phyloP scores from a whole-genome alignment of 2,329 filamentous ascomycete genomes.

The Bipolaris sorokiniana region DNA sequence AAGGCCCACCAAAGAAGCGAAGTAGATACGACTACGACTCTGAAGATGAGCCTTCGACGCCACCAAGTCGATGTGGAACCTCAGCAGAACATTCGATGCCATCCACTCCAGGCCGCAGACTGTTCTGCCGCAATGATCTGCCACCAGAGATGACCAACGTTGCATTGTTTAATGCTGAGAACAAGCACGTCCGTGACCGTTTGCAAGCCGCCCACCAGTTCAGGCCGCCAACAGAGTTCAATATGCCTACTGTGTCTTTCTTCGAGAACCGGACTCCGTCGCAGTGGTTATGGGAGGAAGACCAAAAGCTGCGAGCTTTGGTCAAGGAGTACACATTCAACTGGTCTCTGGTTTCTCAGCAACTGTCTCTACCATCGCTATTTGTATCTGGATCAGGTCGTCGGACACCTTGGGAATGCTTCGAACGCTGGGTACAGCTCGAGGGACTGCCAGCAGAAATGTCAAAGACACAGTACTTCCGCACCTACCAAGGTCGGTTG shows the following conservation, averaged over 20 bases:
- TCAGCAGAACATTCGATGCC: conserved; percentile 53
- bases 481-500: conserved; percentile 69
- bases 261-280: conserved; percentile 87
- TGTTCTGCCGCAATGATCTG: conserved; percentile 57
- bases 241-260: conserved; percentile 88
- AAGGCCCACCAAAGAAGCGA: conserved; percentile 72
- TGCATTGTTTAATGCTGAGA: conserved; percentile 86
- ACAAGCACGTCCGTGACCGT: conserved; percentile 86
- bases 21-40: conserved; percentile 83
- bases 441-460: conserved; percentile 92
- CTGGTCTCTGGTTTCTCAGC: conserved; percentile 90
- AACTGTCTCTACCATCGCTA: conserved; percentile 73
- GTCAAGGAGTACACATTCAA: conserved; percentile 97
- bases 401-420: conserved; percentile 97
- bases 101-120: conserved; percentile 47
- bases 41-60: conserved; percentile 63
- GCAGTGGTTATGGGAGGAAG: conserved; percentile 89
- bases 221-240: conserved; percentile 86
- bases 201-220: conserved; percentile 92
- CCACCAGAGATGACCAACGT: conserved; percentile 76
- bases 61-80: conserved; percentile 47
- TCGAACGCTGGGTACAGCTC: conserved; percentile 92
- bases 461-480: conserved; percentile 95
- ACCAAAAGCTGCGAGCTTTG: conserved; percentile 83
- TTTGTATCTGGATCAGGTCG: conserved; percentile 88